These are phyloP conservation scores for Lentinus tigrinus DNA, from an alignment of 768 basidiomycete species.

Conservation along the genomic window DNA sequence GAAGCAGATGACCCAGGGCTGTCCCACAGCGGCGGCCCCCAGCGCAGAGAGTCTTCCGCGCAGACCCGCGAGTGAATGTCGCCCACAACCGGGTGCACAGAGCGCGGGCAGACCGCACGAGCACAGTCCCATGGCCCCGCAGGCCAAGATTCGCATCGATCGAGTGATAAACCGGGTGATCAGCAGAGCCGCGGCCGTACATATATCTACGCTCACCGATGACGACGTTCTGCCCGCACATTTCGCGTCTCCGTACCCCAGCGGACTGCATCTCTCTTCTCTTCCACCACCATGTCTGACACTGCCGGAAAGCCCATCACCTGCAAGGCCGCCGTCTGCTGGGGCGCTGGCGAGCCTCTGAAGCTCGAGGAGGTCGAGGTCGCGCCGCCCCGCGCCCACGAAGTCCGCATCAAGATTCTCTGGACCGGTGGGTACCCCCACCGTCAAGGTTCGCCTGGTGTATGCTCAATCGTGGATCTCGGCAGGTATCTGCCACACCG, in stretches of 20 bases:
- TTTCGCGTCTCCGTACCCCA: conserved; percentile 20
- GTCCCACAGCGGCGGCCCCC: not conserved
- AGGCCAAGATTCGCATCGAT: conserved; percentile 16
- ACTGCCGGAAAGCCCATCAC: conserved; percentile 77
- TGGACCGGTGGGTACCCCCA: conserved; percentile 66
- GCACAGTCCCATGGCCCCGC: not conserved
- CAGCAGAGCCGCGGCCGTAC: conserved; percentile 14
- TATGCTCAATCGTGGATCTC: too few species aligned
- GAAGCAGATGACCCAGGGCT: conserved; percentile 4
- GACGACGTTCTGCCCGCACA: conserved; percentile 5
- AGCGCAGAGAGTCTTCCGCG: conserved; percentile 3
- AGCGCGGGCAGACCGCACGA: too few species aligned
- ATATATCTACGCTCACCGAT: conserved; percentile 15
- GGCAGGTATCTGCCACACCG: conserved; percentile 92
- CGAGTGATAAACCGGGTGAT: conserved; percentile 22
- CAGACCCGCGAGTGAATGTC: conserved; percentile 12
- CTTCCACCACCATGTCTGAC: conserved; percentile 54
- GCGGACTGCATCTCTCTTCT: conserved; percentile 7
- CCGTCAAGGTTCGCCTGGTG: not conserved
- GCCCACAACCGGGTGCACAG: conserved; percentile 6
- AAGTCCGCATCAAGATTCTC: conserved; percentile 92
- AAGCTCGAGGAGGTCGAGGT: conserved; percentile 93
- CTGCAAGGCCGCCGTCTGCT: conserved; percentile 93
- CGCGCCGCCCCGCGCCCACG: conserved; percentile 83
- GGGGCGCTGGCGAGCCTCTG: conserved; percentile 86